A percentile compares a stretch with the other conserved stretches of the same genome.
Evolutionary conservation across 2,329 filamentous ascomycete species (phyloP).

Genomic region (Pleoardoris graminearum): DNA sequence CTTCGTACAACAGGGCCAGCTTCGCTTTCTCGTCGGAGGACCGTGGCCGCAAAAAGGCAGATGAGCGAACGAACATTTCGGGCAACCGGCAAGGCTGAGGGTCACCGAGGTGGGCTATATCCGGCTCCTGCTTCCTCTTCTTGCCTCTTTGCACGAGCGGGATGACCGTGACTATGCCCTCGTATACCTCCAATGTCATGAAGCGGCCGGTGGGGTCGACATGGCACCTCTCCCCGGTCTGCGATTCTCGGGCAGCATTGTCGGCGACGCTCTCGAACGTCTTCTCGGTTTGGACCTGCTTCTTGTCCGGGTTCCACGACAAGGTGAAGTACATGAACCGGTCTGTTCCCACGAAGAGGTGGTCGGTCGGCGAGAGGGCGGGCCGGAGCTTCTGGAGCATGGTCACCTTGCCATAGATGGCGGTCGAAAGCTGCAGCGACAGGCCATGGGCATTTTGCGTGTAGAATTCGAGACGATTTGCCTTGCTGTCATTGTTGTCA

Average conservation of each 20-base stretch:
- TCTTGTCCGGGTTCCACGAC: conserved; percentile 70
- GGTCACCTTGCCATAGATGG: conserved; percentile 82
- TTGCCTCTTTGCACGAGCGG: conserved; percentile 61
- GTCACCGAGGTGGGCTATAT: conserved; percentile 62
- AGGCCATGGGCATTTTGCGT: conserved; percentile 63
- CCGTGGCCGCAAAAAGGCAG: conserved; percentile 65
- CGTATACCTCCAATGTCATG: conserved; percentile 69
- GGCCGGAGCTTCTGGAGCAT: conserved; percentile 82
- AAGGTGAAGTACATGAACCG: conserved; percentile 89
- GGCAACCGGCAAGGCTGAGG: conserved; percentile 65
- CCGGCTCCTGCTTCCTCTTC: conserved; percentile 53
- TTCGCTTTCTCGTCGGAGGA: conserved; percentile 57
- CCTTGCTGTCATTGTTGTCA: conserved; percentile 58
- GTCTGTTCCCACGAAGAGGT: conserved; percentile 91
- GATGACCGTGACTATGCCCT: conserved; percentile 68
- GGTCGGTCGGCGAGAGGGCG: conserved; percentile 72
- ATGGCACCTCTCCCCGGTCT: conserved; percentile 79
- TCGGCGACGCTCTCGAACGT: conserved; percentile 64
- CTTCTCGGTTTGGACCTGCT: conserved; percentile 60
- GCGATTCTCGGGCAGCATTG: conserved; percentile 69
- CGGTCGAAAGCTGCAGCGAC: conserved; percentile 66
- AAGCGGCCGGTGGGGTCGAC: conserved; percentile 77
- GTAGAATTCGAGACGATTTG: conserved; percentile 86
- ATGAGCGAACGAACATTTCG: conserved; percentile 68
- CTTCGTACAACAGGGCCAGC: conserved; percentile 67